Evolutionary conservation across 768 basidiomycete species (phyloP), one percentile per base, ranked within the genome.

Genomic region (Auricularia heimuer): DNA sequence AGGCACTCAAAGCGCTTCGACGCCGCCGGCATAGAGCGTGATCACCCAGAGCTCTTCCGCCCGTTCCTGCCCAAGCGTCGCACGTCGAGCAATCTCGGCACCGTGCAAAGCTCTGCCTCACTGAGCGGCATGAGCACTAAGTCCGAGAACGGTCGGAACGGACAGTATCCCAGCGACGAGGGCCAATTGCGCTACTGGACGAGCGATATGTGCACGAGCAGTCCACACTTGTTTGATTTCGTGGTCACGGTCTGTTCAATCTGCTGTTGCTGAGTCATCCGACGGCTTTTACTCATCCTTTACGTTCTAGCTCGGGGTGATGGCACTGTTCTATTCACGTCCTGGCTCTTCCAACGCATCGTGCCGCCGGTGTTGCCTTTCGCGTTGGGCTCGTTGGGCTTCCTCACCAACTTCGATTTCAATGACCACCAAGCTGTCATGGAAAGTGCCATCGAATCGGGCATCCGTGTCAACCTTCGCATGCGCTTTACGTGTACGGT

Each of bases 401-500:
- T 99, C 78, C 88, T 95, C 63, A 98, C 94, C 54, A 97, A 94
- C 73, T 98, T 98, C 72, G 87, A 98, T 79, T 94, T 98, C 74
- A 80, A 85, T 65, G 85, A 97, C 76, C 85, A 96, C 78, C 81
- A 87, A 72, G 74, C 85, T 8, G 89, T 95, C 66, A 86, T 99
- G 85, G 87, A 94, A 77, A 85, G 85, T 71, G 87, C 85, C 47
- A 85, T 98, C 65, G 94, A 98, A 71, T 83, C 87, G 11, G 97
- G 97, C 36, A 96, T 99, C 68, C 89, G 95, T 8, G 95, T 98
- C 64, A 99, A 99, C 74, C 81, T 99, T 14, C 89, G 97, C 61
- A 99, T 99, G 97, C 87, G 97, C 35, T 99, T 99, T 75, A 98
- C 96, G 7, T 98, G 97, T 75, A 98, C 97, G 4, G 92, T 99